Evolutionary conservation across 306 rosid species (phyloP), one percentile per base, ranked within the genome.

Genomic region (Glycine soja): DNA sequence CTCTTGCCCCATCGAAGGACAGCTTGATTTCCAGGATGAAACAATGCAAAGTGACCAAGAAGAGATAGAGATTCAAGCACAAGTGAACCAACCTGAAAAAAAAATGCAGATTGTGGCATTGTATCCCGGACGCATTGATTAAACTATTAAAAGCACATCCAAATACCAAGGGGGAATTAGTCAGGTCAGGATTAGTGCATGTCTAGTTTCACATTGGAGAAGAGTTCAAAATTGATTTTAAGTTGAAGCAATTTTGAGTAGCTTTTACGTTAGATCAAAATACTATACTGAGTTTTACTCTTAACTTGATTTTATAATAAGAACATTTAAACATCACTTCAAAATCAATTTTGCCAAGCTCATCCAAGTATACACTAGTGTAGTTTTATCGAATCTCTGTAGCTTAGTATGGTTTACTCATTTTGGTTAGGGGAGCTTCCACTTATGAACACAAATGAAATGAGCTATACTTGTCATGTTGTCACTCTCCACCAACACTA

Each of bases 1-100:
- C 98, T 88, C 87, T 91, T 93, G 82, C 98, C 99, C 99, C 99
- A 93, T 72, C 96, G 85, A 80, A 95, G 98, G 82, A 95, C 99
- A 11, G 97, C 96, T 85, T 95, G 99, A 85, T 95, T 95, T 67
- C 91, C 94, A 11, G 88, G 91, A 84, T 95, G 98, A 84, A 95
- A 93, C 83, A 95, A 80, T 13, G 99, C 92, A 91, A 95, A 91
- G 87, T 95, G 96, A 69, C 94, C 92, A 53, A 95, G 94, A 81
- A 95, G 97, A 24, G 89, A 91, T 43, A 95, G 78, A 32, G 98
- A 87, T 76, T 95, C 99, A 47, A 95, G 94, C 75, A 91, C 88
- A 78, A 95, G 97, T 66, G 87, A 85, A 65, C 97, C 98, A 82
- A 90, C 89, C 99, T 95, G 80, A 76, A 80, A 36, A 4, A 36